Evolutionary conservation across 805 yeast species (phyloP), one percentile per base, ranked within the genome.

Genomic region (Sungouiozyma ichnusensis): DNA sequence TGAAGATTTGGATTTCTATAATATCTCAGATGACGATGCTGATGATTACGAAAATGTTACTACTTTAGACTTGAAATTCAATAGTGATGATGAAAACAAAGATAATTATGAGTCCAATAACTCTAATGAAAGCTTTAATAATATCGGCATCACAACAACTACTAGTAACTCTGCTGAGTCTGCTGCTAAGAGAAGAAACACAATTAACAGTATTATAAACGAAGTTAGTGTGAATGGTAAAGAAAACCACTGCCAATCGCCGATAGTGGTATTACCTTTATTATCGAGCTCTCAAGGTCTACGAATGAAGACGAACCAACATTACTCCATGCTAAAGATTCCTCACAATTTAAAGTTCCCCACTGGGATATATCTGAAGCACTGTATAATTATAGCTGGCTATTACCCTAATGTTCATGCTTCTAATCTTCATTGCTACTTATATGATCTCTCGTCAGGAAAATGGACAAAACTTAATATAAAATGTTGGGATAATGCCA

Each of bases 391-490:
- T 3, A 64, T 79, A 2, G 67, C 75, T 2, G 92, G 92, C 0
- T 77, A 71, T 41, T 58, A 72, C 38, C 74, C 75, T 3, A 64
- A 65, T 35, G 71, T 68, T 3, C 45, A 49, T 9, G 39, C 54
- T 11, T 40, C 48, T 4, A 51, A 49, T 41, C 50, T 55, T 20
- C 57, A 55, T 37, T 55, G 63, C 40, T 61, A 49, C 38, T 52
- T 60, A 14, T 61, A 60, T 43, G 60, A 59, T 42, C 48, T 60
- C 2, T 47, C 58, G 8, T 50, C 58, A 2, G 58, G 59, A 1
- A 73, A 73, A 48, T 82, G 90, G 88, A 73, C 82, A 0, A 65
- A 78, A 42, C 58, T 83, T 18, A 79, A 75, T 46, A 62, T 73
- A 14, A 69, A 70, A 35, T 67, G 71, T 55, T 66, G 79, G 50